Evolutionary conservation across 2,329 filamentous ascomycete genomes (phyloP).

Genomic region (Aspergillus eucalypticola): DNA sequence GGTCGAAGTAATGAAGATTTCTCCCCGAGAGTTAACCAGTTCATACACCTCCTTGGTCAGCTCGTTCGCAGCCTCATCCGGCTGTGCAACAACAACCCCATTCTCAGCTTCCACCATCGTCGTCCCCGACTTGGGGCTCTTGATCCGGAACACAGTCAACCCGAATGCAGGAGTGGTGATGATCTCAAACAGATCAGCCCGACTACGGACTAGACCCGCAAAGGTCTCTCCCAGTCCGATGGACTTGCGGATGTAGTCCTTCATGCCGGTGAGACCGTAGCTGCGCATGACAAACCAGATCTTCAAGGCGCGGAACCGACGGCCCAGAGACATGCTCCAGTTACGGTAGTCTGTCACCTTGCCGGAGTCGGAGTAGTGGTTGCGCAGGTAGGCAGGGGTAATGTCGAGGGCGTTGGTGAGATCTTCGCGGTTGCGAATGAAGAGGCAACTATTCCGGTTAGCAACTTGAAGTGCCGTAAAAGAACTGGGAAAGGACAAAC

Average conservation of each 20-base stretch:
- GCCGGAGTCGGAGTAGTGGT: constrained; percentile 75
- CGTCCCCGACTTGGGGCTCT: constrained; percentile 37
- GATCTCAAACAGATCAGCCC: constrained; percentile 73
- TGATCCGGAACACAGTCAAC: constrained; percentile 73
- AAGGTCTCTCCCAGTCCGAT: constrained; percentile 72
- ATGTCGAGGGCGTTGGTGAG: constrained; percentile 79
- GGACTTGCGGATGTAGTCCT: constrained; percentile 69
- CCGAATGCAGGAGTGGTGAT: constrained; percentile 74
- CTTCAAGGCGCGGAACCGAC: constrained; percentile 85
- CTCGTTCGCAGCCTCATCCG: constrained; percentile 61
- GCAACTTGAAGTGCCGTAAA: no score
- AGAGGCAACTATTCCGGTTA: constrained; percentile 64
- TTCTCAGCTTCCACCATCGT: background rate
- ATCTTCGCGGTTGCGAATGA: constrained; percentile 70
- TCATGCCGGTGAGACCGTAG: constrained; percentile 76
- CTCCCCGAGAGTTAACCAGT: constrained; percentile 68
- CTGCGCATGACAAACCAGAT: constrained; percentile 91
- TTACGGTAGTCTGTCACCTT: constrained; percentile 93
- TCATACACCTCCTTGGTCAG: constrained; percentile 76
- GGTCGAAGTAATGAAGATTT: constrained; percentile 80
- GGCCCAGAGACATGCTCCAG: constrained; percentile 93
- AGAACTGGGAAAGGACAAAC: constrained; percentile 25
- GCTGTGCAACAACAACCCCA: constrained; percentile 20
- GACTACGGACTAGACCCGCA: constrained; percentile 56
- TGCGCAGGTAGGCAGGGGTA: constrained; percentile 78